A percentile compares a stretch with the other conserved stretches of the same genome.
Evolutionary conservation across 768 basidiomycete genomes (phyloP).

Genomic region (Tylopilus cervinicoccineus): DNA sequence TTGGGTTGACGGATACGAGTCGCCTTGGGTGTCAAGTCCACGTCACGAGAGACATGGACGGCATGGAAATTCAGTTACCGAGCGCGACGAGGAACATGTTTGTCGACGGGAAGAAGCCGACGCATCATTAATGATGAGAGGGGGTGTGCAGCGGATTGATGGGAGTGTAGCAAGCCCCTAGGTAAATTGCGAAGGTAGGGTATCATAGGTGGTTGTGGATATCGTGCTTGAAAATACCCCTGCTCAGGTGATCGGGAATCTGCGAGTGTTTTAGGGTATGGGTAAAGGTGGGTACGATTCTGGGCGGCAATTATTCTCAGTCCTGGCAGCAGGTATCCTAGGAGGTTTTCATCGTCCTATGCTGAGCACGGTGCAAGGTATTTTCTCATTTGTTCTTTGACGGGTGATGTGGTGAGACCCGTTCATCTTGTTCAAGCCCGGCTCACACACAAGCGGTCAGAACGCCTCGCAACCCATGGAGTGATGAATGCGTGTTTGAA

Average conservation of each 20-base stretch:
- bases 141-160: background rate
- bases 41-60: conserved; percentile 78
- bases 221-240: conserved; percentile 15
- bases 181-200: background rate
- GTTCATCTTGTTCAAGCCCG: too few relatives aligned
- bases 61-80: conserved; percentile 80
- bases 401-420: too few relatives aligned
- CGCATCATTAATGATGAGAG: conserved; percentile 37
- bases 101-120: conserved; percentile 72
- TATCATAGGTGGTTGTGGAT: conserved; percentile 15
- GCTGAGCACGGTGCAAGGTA: too few relatives aligned
- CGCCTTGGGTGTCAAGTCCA: conserved; percentile 75
- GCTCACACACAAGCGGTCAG: too few relatives aligned
- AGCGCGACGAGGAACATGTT: conserved; percentile 97
- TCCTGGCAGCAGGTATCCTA: too few relatives aligned
- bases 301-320: background rate
- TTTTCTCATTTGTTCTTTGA: too few relatives aligned
- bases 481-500: too few relatives aligned
- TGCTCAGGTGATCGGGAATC: conserved; percentile 3
- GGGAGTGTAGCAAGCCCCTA: too few relatives aligned
- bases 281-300: background rate
- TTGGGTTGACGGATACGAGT: conserved; percentile 93
- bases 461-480: too few relatives aligned
- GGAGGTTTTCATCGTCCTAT: too few relatives aligned
- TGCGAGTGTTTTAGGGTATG: background rate